Evolutionary conservation across 192 early-diverging fungal species (phyloP).

Genomic region (Coemansia sp.): DNA sequence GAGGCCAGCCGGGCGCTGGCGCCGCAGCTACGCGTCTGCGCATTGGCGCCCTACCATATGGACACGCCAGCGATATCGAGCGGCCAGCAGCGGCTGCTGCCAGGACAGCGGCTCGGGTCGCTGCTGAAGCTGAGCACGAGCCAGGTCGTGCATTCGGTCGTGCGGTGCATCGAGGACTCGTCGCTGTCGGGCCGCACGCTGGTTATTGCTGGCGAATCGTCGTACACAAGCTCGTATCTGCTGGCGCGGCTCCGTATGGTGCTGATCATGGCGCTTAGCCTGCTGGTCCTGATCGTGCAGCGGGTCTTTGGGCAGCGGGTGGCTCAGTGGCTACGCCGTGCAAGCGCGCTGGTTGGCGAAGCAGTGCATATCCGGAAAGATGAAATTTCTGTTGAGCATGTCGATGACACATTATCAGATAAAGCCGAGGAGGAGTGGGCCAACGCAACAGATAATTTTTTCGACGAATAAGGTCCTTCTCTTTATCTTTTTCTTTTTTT

Average conservation of each 20-base stretch:
- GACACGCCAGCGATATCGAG: conserved; percentile 14
- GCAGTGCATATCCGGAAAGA: neutral
- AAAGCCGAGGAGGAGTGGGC: neutral
- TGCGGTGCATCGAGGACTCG: conserved; percentile 41
- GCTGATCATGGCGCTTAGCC: conserved; percentile 29
- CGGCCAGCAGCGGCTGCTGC: conserved; percentile 24
- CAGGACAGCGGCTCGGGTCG: conserved; percentile 27
- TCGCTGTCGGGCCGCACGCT: conserved; percentile 27
- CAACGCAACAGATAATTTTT: neutral
- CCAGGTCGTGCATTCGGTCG: conserved; percentile 33
- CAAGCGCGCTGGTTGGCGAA: neutral
- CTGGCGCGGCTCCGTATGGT: conserved; percentile 30
- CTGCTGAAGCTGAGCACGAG: conserved; percentile 33
- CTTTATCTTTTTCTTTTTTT: neutral
- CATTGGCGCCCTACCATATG: conserved; percentile 44
- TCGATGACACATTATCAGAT: neutral
- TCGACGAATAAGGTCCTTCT: neutral
- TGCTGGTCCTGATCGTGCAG: conserved; percentile 19
- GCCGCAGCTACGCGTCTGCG: conserved; percentile 31
- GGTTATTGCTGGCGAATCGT: conserved; percentile 35
- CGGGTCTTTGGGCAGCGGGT: conserved; percentile 14
- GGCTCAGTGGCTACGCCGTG: conserved; percentile 5
- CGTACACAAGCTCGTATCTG: conserved; percentile 21
- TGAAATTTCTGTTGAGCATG: neutral
- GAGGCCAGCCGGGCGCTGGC: conserved; percentile 25